Conservation (phyloP, 2,329 filamentous ascomycete genomes). For the Epichloe gansuensis region DNA sequence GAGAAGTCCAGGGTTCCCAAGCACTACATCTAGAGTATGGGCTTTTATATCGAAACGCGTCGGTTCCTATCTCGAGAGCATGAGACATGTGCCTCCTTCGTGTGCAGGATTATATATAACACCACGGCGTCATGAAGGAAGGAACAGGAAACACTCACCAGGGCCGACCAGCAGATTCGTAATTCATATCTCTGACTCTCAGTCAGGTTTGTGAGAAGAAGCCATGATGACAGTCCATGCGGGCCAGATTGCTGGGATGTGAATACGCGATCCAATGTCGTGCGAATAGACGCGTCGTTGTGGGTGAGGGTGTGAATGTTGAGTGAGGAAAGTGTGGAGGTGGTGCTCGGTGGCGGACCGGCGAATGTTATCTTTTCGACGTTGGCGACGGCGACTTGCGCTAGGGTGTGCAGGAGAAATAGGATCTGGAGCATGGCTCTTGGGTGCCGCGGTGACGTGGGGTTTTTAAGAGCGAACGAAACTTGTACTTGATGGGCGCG, state of each 20-base stretch:
- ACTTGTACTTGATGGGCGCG: neutral
- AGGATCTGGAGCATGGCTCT: neutral
- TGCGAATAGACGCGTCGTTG: conserved; percentile 41
- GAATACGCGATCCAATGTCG: conserved; percentile 54
- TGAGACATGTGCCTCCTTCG: neutral
- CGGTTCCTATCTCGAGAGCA: conserved; percentile 55
- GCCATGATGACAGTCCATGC: conserved; percentile 59
- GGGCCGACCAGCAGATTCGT: conserved; percentile 85
- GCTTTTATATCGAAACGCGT: conserved; percentile 63
- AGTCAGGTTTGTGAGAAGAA: conserved; percentile 58
- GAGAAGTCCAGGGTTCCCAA: conserved; percentile 48
- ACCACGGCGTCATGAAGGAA: neutral
- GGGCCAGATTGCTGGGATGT: conserved; percentile 22
- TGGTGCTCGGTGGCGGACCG: conserved; percentile 43
- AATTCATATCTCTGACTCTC: conserved; percentile 75
- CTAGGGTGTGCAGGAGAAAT: conserved; percentile 1
- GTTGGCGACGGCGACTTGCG: conserved; percentile 44
- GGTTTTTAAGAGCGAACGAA: neutral
- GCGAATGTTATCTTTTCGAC: conserved; percentile 86
- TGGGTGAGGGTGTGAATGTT: conserved; percentile 54
- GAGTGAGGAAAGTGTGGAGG: conserved; percentile 36
- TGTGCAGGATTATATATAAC: neutral
- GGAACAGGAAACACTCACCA: conserved; percentile 42
- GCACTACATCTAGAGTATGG: conserved; percentile 47
- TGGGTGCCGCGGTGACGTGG: neutral